A percentile compares a stretch with the other conserved stretches of the same genome.
phyloP scores from a whole-genome alignment of 768 basidiomycete species.

The Pseudohyphozyma bogoriensis region DNA sequence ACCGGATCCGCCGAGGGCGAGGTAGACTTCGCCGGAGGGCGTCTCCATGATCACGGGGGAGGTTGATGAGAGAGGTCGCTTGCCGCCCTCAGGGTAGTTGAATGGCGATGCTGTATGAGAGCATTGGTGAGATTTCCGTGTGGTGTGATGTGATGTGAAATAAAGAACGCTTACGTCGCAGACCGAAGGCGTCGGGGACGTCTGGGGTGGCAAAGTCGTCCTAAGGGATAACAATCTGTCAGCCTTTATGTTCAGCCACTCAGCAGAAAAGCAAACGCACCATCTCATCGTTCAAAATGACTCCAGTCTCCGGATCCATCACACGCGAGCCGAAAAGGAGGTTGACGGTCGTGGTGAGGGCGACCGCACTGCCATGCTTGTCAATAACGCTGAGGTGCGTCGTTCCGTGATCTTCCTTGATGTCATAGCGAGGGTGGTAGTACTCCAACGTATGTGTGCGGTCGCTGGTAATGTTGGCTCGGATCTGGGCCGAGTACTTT shows the following conservation, averaged over 20 bases:
- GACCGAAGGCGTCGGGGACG: slow-evolving; percentile 67
- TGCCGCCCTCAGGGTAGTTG: slow-evolving; percentile 79
- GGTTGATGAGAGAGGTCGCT: slow-evolving; percentile 82
- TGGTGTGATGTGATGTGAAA: neutral
- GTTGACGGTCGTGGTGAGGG: slow-evolving; percentile 79
- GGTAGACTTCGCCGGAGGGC: slow-evolving; percentile 57
- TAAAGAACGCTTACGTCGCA: slow-evolving; percentile 56
- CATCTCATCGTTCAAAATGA: slow-evolving; percentile 81
- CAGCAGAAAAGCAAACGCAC: neutral
- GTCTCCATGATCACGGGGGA: slow-evolving; percentile 70
- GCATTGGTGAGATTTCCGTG: neutral
- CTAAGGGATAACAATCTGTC: slow-evolving; percentile 38
- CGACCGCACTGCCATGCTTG: slow-evolving; percentile 71
- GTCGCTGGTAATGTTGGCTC: slow-evolving; percentile 69
- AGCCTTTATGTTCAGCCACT: neutral
- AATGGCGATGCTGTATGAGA: slow-evolving; percentile 32
- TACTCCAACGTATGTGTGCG: slow-evolving; percentile 68
- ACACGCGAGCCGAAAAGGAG: slow-evolving; percentile 79
- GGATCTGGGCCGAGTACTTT: slow-evolving; percentile 51
- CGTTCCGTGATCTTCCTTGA: slow-evolving; percentile 79
- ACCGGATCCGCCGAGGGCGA: slow-evolving; percentile 73
- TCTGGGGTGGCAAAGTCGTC: slow-evolving; percentile 79
- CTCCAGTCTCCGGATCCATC: slow-evolving; percentile 73
- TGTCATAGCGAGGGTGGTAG: slow-evolving; percentile 71
- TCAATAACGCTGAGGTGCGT: slow-evolving; percentile 81